Percentiles rank a stretch among this genome's conserved stretches.
phyloP scores from a whole-genome alignment of 257 asterid species.

The Penstemon newberryi region DNA sequence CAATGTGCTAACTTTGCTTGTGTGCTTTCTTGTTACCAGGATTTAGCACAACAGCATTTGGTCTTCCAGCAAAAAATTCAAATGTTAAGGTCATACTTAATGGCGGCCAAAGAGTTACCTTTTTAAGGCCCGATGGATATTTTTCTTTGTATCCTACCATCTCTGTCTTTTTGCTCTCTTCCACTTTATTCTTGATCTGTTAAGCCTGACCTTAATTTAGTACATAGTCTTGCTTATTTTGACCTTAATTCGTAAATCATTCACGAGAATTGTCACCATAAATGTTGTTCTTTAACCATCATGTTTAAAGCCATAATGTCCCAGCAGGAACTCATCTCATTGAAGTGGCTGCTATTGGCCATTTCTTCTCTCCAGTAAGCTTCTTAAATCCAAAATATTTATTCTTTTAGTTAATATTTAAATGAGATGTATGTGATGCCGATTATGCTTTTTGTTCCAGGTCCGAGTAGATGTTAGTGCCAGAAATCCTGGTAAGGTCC shows the following conservation, averaged over 20 bases:
- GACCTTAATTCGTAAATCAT: constrained; percentile 9
- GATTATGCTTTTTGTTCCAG: constrained; percentile 35
- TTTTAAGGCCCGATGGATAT: constrained; percentile 90
- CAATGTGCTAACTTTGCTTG: constrained; percentile 20
- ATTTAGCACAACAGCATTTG: constrained; percentile 60
- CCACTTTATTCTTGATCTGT: constrained; percentile 11
- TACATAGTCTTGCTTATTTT: constrained; percentile 8
- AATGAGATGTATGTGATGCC: constrained; percentile 18
- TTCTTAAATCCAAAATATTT: constrained; percentile 20
- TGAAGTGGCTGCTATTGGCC: constrained; percentile 88
- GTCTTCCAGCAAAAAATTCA: constrained; percentile 71
- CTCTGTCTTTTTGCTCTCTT: constrained; percentile 18
- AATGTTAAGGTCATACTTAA: constrained; percentile 75
- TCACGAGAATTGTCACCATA: constrained; percentile 14
- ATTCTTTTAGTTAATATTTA: constrained; percentile 16
- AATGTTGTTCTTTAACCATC: constrained; percentile 50
- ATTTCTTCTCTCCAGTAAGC: constrained; percentile 92
- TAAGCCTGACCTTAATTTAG: neutral
- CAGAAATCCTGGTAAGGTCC: constrained; percentile 94
- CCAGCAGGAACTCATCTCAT: constrained; percentile 98
- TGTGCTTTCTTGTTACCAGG: constrained; percentile 40
- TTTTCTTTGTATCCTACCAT: constrained; percentile 88
- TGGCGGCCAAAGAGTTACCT: constrained; percentile 85
- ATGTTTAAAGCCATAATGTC: constrained; percentile 71
- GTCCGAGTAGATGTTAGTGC: constrained; percentile 97